Evolutionary conservation across 164 flowering plant genomes (phyloP), one percentile per base, ranked within the genome.

Genomic region (Dillenia suffruticosa): DNA sequence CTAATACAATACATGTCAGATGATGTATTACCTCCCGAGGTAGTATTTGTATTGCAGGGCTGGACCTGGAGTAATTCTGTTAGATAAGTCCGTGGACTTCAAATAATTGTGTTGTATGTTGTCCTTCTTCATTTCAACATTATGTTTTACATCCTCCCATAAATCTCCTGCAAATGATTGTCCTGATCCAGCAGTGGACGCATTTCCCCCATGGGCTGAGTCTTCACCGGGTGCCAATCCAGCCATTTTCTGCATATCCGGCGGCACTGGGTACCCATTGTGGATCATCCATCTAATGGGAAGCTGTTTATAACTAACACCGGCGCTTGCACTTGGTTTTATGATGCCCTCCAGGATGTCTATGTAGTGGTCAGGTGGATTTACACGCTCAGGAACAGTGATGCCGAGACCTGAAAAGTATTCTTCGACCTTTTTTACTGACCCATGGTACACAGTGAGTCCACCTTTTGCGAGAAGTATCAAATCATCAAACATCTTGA

Each of bases 381-480:
- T 94, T 32, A 89, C 84, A 62, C 97, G 89, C 9, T 94, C 98
- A 24, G 98, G 98, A 51, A 94, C 95, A 14, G 51, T 54, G 57
- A 94, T 91, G 61, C 98, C 97, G 63, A 94, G 73, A 50, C 82
- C 74, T 9, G 87, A 16, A 65, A 94, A 94, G 78, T 94, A 94
- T 61, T 94, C 97, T 74, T 94, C 97, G 24, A 89, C 95, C 75
- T 91, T 90, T 76, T 87, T 89, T 44, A 86, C 92, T n/a, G 98
- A 67, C 63, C 98, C 98, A 59, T 84, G 98, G 66, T 93, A 93
- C 46, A 81, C 96, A 13, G 84, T 87, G 15, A 93, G 83, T 47
- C 98, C 98, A 44, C 98, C 98, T 76, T 93, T 93, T 6, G 97
- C 98, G 63, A 93, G 86, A 76, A 94, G 95, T 74, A 94, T 91